phyloP scores from a whole-genome alignment of 768 basidiomycete species.

The Tricholomella constricta region DNA sequence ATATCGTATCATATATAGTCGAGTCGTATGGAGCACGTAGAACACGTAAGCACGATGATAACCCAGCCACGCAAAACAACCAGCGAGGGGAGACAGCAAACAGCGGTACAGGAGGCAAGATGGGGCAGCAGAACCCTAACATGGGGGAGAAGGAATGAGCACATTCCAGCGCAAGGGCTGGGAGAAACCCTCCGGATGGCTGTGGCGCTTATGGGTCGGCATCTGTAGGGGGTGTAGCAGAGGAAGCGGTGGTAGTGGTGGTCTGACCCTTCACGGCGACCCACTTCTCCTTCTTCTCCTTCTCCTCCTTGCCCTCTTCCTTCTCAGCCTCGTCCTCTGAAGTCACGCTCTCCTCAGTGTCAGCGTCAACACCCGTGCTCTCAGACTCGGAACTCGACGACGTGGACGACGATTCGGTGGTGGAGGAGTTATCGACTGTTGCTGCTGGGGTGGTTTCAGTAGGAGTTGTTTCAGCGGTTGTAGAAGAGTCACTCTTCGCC shows the following conservation, averaged over 20 bases:
- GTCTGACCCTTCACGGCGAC: slow-evolving; percentile 65
- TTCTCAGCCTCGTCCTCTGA: slow-evolving; percentile 72
- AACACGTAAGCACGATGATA: slow-evolving; percentile 21
- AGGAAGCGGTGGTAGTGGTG: slow-evolving; percentile 18
- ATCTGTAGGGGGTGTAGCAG: slow-evolving; percentile 21
- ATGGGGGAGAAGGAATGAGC: not conserved
- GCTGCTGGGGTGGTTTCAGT: slow-evolving; percentile 37
- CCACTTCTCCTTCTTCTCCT: slow-evolving; percentile 68
- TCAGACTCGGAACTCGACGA: slow-evolving; percentile 62
- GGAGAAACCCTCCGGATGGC: slow-evolving; percentile 7
- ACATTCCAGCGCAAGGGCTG: slow-evolving; percentile 5
- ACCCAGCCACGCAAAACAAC: slow-evolving; percentile 23
- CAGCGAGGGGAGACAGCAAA: slow-evolving; percentile 23
- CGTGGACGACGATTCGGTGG: slow-evolving; percentile 35
- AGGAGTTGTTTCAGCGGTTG: slow-evolving; percentile 29
- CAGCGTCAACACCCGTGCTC: slow-evolving; percentile 66
- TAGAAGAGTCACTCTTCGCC: slow-evolving; percentile 42
- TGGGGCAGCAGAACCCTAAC: slow-evolving; percentile 3
- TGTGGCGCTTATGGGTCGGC: slow-evolving; percentile 14
- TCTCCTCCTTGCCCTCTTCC: slow-evolving; percentile 31
- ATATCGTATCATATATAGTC: slow-evolving; percentile 13
- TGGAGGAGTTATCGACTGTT: slow-evolving; percentile 14
- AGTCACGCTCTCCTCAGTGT: slow-evolving; percentile 74
- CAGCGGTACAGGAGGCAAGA: slow-evolving; percentile 17
- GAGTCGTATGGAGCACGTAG: slow-evolving; percentile 14